Evolutionary conservation across 2,329 filamentous ascomycete genomes (phyloP), one percentile per base, ranked within the genome.

Genomic region (Colletotrichum lentis): DNA sequence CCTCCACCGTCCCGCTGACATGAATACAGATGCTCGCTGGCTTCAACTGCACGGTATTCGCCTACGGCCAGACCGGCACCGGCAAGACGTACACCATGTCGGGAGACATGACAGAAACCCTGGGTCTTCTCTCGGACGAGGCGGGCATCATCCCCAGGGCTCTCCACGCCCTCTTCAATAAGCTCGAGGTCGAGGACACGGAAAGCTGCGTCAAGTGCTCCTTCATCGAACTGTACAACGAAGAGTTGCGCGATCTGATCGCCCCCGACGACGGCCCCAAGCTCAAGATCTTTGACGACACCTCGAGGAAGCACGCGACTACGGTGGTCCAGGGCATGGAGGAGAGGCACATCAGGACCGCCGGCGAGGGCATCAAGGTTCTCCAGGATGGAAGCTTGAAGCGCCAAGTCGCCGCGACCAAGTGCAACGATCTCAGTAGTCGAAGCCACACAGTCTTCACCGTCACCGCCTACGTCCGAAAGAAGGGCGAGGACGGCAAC

Each of bases 41-140:
- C 60, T 98, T 93, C 81, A 99, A 99, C 78, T 99, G 96, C 81
- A 99, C 96, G 5, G 97, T 99, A 69, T 99, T 99, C 74, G 96
- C 96, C 41, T 99, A 99, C 77, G 96, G 96, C 31, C 96, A 99
- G 78, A 99, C 96, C 0, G 96, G 96, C 52, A 99, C 96, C 0
- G 96, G 96, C 73, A 99, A 99, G 79, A 99, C 96, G 16, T 99
- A 99, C 79, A 99, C 96, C 27, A 99, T 99, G 96, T 97, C 95
- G 0, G 96, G 96, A 63, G 95, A 99, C 78, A 97, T 99, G 88
- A 92, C 87, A 16, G 92, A 97, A 73, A 93, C 89, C 0, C 80
- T 94, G 44, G 93, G 95, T 1, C 89, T 97, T 68, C 84, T 97
- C 16, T 95, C 95, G 1, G 96, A 98, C 76, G 91, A 90, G 46